Conservation (phyloP, 352 stramenopile species). For the Phytopythium oedochilum region DNA sequence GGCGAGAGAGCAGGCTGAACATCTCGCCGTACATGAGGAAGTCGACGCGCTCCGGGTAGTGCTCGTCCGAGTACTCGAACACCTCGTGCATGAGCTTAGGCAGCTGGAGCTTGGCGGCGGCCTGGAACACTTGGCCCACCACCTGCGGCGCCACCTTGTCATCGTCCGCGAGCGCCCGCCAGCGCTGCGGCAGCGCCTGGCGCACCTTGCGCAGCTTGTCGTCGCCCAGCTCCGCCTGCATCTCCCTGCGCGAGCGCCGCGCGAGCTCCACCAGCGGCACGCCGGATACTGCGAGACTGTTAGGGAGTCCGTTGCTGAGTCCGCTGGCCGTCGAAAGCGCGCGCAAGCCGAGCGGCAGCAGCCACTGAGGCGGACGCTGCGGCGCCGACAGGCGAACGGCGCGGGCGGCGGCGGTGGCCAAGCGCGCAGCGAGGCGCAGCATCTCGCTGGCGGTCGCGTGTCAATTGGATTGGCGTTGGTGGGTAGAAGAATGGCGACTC, state of each 20-base stretch:
- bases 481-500: neutral
- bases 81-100: conserved; percentile 22
- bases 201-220: conserved; percentile 17
- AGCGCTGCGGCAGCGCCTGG: conserved; percentile 18
- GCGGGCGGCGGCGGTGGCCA: neutral
- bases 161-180: conserved; percentile 14
- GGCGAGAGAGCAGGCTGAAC: conserved; percentile 26
- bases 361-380: neutral
- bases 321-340: neutral
- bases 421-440: neutral
- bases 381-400: neutral
- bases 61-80: conserved; percentile 36
- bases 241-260: conserved; percentile 17
- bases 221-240: conserved; percentile 18
- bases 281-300: conserved; percentile 17
- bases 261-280: conserved; percentile 29
- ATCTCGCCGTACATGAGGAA: conserved; percentile 41
- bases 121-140: conserved; percentile 30
- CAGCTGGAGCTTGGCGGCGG: conserved; percentile 17
- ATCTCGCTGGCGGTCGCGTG: neutral
- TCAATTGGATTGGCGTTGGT: conserved; percentile 2
- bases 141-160: conserved; percentile 11
- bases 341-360: neutral
- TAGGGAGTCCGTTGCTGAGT: neutral
- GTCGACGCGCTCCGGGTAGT: conserved; percentile 23